phyloP scores from a whole-genome alignment of 1,284 basidiomycete species.

The Apiotrichum veenhuisii region DNA sequence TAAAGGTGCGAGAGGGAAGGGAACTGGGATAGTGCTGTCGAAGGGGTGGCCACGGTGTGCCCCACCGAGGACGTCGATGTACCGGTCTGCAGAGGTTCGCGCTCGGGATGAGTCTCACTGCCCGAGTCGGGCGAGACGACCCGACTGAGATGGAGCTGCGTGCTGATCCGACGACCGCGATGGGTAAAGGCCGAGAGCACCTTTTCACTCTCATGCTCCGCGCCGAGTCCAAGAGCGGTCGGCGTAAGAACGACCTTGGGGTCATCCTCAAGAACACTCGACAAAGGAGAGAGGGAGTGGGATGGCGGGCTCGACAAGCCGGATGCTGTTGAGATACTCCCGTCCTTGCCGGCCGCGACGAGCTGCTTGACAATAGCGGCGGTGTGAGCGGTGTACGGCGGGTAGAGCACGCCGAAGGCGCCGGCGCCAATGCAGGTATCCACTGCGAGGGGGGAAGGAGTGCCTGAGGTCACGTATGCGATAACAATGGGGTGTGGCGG shows the following conservation, averaged over 20 bases:
- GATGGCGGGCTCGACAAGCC: conserved; percentile 12
- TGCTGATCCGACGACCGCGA: conserved; percentile 9
- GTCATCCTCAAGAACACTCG: conserved; percentile 13
- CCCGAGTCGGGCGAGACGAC: conserved; percentile 6
- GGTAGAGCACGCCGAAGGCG: conserved; percentile 43
- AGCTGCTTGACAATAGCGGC: conserved; percentile 29
- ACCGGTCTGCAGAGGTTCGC: not conserved
- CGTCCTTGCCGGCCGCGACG: conserved; percentile 30
- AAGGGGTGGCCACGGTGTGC: not conserved
- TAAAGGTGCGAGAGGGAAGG: not conserved
- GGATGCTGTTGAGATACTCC: conserved; percentile 9
- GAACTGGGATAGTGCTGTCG: not conserved
- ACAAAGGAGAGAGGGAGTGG: not conserved
- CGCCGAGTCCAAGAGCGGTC: conserved; percentile 36
- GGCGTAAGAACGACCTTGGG: conserved; percentile 39
- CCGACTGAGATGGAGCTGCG: conserved; percentile 7
- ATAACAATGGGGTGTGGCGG: conserved; percentile 32
- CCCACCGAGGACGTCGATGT: not conserved
- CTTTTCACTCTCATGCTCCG: conserved; percentile 41
- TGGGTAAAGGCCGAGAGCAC: conserved; percentile 21
- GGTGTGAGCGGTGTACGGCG: conserved; percentile 39
- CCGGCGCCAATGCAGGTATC: conserved; percentile 40
- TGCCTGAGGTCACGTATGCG: conserved; percentile 45
- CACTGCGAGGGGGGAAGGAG: conserved; percentile 31
- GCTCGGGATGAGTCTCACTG: not conserved